These are phyloP conservation scores for Diaporthe sp. DNA, from an alignment of 2,329 filamentous ascomycete genomes.

Conservation along the genomic window DNA sequence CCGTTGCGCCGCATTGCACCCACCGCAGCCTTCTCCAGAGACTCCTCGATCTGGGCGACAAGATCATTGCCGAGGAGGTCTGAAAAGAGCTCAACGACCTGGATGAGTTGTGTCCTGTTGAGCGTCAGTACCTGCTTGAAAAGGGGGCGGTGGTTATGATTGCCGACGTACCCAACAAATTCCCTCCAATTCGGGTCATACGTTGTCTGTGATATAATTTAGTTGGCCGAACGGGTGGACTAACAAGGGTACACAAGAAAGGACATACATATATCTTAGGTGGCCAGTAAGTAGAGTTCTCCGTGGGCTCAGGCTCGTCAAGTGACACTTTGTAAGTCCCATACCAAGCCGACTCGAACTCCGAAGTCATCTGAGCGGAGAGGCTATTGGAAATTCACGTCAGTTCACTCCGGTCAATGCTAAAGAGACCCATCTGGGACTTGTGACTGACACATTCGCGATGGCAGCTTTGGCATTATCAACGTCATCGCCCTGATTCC, in stretches of 20 bases:
- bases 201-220: slow-evolving; percentile 35
- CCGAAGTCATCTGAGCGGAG: slow-evolving; percentile 51
- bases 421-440: no score
- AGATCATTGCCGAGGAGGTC: slow-evolving; percentile 50
- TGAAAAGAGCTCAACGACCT: slow-evolving; percentile 53
- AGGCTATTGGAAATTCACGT: background rate
- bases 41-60: slow-evolving; percentile 53
- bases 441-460: slow-evolving; percentile 50
- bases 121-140: background rate
- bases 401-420: background rate
- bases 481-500: slow-evolving; percentile 53
- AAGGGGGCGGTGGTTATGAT: no score
- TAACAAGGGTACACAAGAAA: background rate
- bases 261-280: slow-evolving; percentile 51
- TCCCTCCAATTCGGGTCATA: slow-evolving; percentile 56
- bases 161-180: slow-evolving; percentile 50
- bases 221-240: background rate
- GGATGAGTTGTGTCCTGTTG: slow-evolving; percentile 51
- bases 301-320: slow-evolving; percentile 55
- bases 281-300: slow-evolving; percentile 51
- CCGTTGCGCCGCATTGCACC: slow-evolving; percentile 58
- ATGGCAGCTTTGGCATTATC: slow-evolving; percentile 53
- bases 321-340: slow-evolving; percentile 58
- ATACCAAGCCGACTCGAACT: slow-evolving; percentile 58
- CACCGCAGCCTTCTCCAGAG: slow-evolving; percentile 53